These are phyloP conservation scores for Monosporozyma solicola DNA, from an alignment of 805 yeast genomes.

Conservation along the genomic window DNA sequence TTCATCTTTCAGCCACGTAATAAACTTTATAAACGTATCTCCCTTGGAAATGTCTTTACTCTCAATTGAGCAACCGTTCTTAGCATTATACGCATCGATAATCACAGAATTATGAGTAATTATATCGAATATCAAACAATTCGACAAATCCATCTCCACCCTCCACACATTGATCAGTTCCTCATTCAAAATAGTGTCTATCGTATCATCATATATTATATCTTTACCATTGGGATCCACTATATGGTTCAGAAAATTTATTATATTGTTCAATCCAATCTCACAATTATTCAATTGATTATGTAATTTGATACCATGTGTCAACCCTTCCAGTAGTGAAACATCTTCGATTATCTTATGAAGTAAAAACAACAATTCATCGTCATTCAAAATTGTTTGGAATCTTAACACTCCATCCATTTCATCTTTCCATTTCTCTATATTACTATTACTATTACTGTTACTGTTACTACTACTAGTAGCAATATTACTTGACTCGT, in stretches of 20 bases:
- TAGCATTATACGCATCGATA: slow-evolving; percentile 7
- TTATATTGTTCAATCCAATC: slow-evolving; percentile 18
- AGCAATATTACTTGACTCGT: neutral
- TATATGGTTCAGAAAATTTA: slow-evolving; percentile 14
- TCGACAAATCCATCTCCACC: slow-evolving; percentile 17
- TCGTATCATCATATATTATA: slow-evolving; percentile 6
- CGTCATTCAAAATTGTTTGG: neutral
- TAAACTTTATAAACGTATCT: slow-evolving; percentile 10
- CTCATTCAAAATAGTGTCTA: slow-evolving; percentile 5
- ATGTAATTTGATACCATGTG: neutral
- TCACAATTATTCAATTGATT: slow-evolving; percentile 17
- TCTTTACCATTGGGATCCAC: neutral
- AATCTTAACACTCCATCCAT: neutral
- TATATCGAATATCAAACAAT: slow-evolving; percentile 13
- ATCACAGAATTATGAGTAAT: slow-evolving; percentile 9
- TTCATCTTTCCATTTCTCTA: neutral
- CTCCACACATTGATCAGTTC: slow-evolving; percentile 21
- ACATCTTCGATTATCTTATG: neutral
- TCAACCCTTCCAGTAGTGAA: neutral
- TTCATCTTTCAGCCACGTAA: slow-evolving; percentile 19
- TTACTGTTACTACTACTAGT: neutral
- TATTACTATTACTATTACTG: neutral
- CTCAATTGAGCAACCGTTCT: slow-evolving; percentile 4
- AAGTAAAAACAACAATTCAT: neutral
- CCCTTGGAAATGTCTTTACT: slow-evolving; percentile 8